Base-by-base conservation (phyloP, 2,329 filamentous ascomycete species). In the Nemania bipapillata region DNA sequence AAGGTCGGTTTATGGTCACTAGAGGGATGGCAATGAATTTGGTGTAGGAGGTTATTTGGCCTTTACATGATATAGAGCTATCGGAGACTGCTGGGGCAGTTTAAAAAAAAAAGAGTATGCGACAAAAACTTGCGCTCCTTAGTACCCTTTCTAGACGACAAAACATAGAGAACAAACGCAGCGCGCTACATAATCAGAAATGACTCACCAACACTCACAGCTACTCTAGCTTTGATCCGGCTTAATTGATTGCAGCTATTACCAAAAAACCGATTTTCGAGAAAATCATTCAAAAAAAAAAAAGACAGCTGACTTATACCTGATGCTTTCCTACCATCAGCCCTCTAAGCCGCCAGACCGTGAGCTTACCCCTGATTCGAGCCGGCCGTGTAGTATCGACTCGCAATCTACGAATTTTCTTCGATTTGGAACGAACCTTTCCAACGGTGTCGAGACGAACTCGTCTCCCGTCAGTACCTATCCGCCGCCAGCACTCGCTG, bases 401-500 rank as follows among this genome's bases (percentile, higher is more conserved):
- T 3, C 3, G 47, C 17, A 52, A 40, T 15, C 22, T 61, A 28
- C 6, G 9, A 20, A 4, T 8, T 1, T 3, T 9, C 9, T 50
- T 37, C 11, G n/a, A n/a, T 17, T 7, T 17, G 1, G 37, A 40
- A 11, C 54, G 49, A 5, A 42, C 12, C 9, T 24, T 20, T 24
- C 42, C 24, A 0, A 17, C 22, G 35, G 17, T 20, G 47, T 55
- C 35, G 26, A 30, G 5, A 24, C 54, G 32, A 6, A 24, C 45
- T 4, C 63, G 55, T 17, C 57, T 63, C 6, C 66, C 63, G 26
- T 57, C 53, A 1, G 69, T 35, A 6, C 24, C 52, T 1, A 69
- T 37, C 3, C 52, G 45, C 11, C 63, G 50, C 66, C 69, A 69
- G 12, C 66, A 69, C 20, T 66, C 28, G 9, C 9, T 8, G 20